Evolutionary conservation across 1,284 basidiomycete genomes (phyloP).

Genomic region (Tilletia setariae): DNA sequence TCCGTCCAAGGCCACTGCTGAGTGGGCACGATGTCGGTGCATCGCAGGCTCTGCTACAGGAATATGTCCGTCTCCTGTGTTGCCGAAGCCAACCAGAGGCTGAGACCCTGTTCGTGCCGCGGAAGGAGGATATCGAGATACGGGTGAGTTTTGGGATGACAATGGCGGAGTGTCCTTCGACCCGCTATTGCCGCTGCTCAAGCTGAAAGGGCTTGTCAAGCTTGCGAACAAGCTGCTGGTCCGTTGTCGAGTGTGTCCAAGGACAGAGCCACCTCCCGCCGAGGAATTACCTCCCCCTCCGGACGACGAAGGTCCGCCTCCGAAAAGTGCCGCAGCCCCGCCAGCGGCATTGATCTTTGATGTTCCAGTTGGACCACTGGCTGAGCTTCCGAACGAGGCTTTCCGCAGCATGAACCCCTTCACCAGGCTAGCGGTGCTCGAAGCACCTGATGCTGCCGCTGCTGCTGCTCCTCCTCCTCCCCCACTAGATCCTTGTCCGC

Average conservation of each 20-base stretch:
- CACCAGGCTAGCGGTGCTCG: not conserved
- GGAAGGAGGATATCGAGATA: not conserved
- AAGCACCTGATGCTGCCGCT: not conserved
- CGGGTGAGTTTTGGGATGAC: not conserved
- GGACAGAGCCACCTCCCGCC: not conserved
- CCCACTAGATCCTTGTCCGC: not conserved
- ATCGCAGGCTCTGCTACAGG: too few relatives aligned
- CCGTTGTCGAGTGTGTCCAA: not conserved
- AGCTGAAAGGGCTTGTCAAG: not conserved
- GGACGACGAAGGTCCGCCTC: not conserved
- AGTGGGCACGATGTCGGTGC: too few relatives aligned
- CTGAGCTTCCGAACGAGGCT: not conserved
- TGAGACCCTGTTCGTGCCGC: not conserved
- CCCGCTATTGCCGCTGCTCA: not conserved
- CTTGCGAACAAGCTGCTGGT: slow-evolving; percentile 8
- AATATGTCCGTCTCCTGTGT: too few relatives aligned
- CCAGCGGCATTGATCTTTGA: not conserved
- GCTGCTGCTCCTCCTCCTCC: not conserved
- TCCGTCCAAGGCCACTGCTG: too few relatives aligned
- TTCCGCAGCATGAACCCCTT: not conserved
- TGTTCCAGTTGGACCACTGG: not conserved
- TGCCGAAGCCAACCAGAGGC: too few relatives aligned
- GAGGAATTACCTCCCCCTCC: not conserved
- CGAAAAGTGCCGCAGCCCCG: slow-evolving; percentile 5
- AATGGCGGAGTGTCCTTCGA: not conserved